Evolutionary conservation across 768 basidiomycete species (phyloP), one percentile per base, ranked within the genome.

Genomic region (Naematelia encephala): DNA sequence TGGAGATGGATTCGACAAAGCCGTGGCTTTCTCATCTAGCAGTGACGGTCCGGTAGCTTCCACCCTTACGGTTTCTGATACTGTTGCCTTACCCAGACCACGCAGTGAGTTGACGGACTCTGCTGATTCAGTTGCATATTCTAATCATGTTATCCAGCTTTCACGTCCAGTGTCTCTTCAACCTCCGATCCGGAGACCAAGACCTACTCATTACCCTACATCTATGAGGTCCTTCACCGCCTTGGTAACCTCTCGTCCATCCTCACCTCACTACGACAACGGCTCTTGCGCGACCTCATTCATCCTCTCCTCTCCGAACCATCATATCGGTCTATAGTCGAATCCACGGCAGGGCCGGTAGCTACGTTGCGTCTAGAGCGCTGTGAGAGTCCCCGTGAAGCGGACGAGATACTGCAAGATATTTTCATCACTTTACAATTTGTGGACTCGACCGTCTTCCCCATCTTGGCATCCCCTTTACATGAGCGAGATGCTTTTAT

Each of bases 361-460:
- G 56, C 63, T 67, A 61, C 72, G 88, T n/a, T 80, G 81, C 21
- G 73, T 82, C 25, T 78, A 79, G 48, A 80, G 82, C 49, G 73
- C 82, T 1, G 79, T 83, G 1, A 81, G 82, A 16, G 77, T 78
- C 51, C 60, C 26, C 19, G 80, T 80, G 43, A 74, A 75, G 59
- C 76, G 78, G 3, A 69, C 68, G 22, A 71, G 69, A 12, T 82
- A 82, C 80, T 92, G 13, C 77, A 80, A 34, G 85, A 84, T 68
- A 71, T 91, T 23, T 80, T 84, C 1, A 72, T 64, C 1, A 64
- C 87, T 11, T 77, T 91, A 44, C 78, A 81, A n/a, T 91, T 91
- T 75, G 79, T 91, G 30, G 78, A 80, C 23, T 72, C 78, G 0
- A 78, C 84, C 57, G 67, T 91, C 12, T 82, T 90, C 63, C 79